phyloP scores from a whole-genome alignment of 768 basidiomycete genomes.

The Boletus pseudo-olivaceus region DNA sequence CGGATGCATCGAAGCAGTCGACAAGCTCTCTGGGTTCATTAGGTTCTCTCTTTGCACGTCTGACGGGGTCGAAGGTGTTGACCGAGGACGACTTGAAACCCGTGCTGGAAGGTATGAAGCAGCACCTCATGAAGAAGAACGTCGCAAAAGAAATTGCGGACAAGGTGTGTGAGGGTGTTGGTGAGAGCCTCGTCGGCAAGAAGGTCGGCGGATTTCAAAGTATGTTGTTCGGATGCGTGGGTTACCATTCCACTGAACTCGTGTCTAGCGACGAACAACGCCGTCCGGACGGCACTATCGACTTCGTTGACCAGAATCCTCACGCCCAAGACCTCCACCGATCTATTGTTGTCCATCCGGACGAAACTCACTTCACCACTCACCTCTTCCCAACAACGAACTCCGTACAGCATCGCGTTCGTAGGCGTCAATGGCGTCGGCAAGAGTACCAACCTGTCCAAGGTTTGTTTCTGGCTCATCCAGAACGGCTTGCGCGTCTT shows the following conservation, averaged over 20 bases:
- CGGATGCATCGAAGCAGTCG: constrained; percentile 35
- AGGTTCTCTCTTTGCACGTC: constrained; percentile 76
- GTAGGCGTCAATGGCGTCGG: constrained; percentile 99
- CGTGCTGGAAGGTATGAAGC: constrained; percentile 91
- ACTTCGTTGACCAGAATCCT: constrained; percentile 88
- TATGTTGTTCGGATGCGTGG: constrained; percentile 35
- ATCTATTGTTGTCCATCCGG: constrained; percentile 88
- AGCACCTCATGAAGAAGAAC: constrained; percentile 98
- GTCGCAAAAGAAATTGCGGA: constrained; percentile 95
- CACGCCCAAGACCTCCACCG: constrained; percentile 97
- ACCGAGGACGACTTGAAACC: constrained; percentile 82
- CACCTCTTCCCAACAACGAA: constrained; percentile 68
- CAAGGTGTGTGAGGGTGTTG: constrained; percentile 93
- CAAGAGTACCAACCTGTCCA: constrained; percentile 96
- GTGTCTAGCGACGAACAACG: constrained; percentile 70
- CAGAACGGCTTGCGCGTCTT: constrained; percentile 92
- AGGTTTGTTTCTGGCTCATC: constrained; percentile 98
- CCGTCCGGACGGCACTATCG: constrained; percentile 80
- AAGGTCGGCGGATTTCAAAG: constrained; percentile 89
- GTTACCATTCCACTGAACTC: constrained; percentile 1
- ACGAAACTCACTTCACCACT: constrained; percentile 77
- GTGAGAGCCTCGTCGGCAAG: constrained; percentile 83
- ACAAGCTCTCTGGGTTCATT: constrained; percentile 57
- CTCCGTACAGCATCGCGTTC: constrained; percentile 92
- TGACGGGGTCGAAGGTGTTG: constrained; percentile 83